Evolutionary conservation across 2,329 filamentous ascomycete species (phyloP).

Genomic region (Xylaria hypoxylon): DNA sequence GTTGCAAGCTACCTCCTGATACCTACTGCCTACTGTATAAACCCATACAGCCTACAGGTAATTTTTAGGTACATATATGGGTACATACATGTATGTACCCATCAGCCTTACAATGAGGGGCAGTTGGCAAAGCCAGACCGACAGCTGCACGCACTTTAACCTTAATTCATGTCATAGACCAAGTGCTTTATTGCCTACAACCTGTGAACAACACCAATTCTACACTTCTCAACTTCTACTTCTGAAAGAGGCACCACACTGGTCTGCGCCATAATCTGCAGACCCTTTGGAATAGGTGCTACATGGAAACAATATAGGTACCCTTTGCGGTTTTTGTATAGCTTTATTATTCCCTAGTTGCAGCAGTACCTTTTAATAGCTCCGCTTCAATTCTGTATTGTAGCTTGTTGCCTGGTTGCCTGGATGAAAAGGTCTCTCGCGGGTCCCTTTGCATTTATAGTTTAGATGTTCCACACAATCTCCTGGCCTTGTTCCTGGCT

Average conservation of each 20-base stretch:
- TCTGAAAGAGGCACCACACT: slow-evolving; percentile 1
- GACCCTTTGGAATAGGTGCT: background rate
- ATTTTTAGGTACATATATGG: background rate
- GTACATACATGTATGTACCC: background rate
- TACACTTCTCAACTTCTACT: slow-evolving; percentile 4
- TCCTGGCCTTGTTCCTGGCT: background rate
- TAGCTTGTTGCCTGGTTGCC: background rate
- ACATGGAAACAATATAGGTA: slow-evolving; percentile 5
- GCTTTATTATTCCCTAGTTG: slow-evolving; percentile 10
- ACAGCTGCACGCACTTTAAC: slow-evolving; percentile 46
- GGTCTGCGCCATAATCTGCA: slow-evolving; percentile 7
- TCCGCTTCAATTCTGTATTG: slow-evolving; percentile 1
- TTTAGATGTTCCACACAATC: background rate
- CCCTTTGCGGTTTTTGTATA: background rate
- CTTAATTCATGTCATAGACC: background rate
- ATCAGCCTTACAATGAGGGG: background rate
- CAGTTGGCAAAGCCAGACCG: slow-evolving; percentile 24
- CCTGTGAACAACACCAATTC: slow-evolving; percentile 9
- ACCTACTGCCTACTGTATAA: no score
- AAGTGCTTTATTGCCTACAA: no score
- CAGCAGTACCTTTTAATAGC: background rate
- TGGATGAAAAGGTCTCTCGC: background rate
- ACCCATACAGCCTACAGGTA: no score
- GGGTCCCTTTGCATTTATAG: background rate
- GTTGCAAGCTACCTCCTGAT: no score